These are phyloP conservation scores for Euphrasia arctica DNA, from an alignment of 305 asterid species.

Conservation along the genomic window DNA sequence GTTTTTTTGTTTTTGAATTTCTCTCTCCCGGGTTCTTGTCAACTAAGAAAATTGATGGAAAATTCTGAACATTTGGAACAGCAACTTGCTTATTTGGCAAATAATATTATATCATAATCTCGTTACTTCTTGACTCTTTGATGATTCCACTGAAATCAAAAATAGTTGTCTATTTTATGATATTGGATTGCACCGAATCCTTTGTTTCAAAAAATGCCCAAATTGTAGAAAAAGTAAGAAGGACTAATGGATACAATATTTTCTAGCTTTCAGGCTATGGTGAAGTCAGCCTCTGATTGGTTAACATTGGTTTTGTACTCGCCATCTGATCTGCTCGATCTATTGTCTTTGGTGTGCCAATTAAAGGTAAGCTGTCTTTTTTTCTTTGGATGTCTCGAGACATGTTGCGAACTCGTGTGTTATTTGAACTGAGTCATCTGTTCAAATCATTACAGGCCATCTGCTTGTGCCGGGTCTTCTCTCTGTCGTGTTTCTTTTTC, in stretches of 20 bases:
- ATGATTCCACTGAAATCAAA: conserved; percentile 1
- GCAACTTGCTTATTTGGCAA: no score
- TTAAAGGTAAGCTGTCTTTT: conserved; percentile 52
- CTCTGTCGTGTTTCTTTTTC: conserved; percentile 71
- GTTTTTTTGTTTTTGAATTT: no score
- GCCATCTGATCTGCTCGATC: conserved; percentile 6
- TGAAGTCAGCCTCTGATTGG: conserved; percentile 66
- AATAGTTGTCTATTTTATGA: conserved; percentile 8
- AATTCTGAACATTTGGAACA: no score
- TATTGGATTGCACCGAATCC: conserved; percentile 9
- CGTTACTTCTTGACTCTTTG: neutral
- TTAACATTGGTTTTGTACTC: neutral
- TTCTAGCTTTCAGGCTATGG: conserved; percentile 39
- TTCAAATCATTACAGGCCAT: conserved; percentile 64
- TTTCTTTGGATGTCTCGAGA: conserved; percentile 4
- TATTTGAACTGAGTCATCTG: conserved; percentile 13
- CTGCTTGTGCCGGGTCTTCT: conserved; percentile 91
- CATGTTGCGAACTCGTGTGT: neutral
- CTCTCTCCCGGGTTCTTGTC: no score
- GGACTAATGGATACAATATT: conserved; percentile 41
- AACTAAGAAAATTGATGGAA: no score
- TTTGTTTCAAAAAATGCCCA: conserved; percentile 9
- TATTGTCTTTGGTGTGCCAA: conserved; percentile 43
- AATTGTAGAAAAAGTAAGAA: neutral
- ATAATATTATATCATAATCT: no score